Evolutionary conservation across 805 yeast species (phyloP).

Genomic region (Saccharomycopsis malanga): DNA sequence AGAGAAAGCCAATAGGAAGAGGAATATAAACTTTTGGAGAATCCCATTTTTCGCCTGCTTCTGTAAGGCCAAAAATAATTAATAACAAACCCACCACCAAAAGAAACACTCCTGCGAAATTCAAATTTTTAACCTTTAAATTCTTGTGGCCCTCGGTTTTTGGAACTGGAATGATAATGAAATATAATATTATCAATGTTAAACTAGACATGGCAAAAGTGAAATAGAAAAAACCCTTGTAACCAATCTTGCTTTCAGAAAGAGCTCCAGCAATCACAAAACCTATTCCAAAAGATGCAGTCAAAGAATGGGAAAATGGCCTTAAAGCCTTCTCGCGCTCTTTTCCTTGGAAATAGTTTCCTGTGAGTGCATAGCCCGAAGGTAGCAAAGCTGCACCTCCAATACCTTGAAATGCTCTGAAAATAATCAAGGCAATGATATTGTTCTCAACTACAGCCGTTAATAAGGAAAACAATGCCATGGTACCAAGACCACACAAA

Average conservation of each 20-base stretch:
- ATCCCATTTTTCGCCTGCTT: conserved; percentile 40
- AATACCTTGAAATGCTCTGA: conserved; percentile 41
- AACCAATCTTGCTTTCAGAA: conserved; percentile 8
- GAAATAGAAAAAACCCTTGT: conserved; percentile 13
- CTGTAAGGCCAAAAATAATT: conserved; percentile 38
- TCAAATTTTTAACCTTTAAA: conserved; percentile 28
- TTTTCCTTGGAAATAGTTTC: conserved; percentile 28
- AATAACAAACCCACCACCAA: conserved; percentile 30
- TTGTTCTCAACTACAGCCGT: conserved; percentile 33
- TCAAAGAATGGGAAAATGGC: conserved; percentile 26
- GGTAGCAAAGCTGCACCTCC: conserved; percentile 39
- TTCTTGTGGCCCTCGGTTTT: conserved; percentile 24
- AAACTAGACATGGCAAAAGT: conserved; percentile 22
- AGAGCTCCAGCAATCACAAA: conserved; percentile 19
- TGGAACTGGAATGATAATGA: conserved; percentile 28
- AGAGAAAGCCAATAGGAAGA: conserved; percentile 32
- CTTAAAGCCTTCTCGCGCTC: conserved; percentile 27
- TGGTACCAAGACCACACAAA: conserved; percentile 24
- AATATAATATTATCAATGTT: conserved; percentile 24
- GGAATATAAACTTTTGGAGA: conserved; percentile 37
- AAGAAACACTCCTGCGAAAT: conserved; percentile 33
- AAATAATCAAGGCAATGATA: conserved; percentile 32
- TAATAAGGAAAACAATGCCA: conserved; percentile 29
- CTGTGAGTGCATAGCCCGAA: conserved; percentile 30
- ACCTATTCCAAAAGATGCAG: conserved; percentile 24